These are phyloP conservation scores for Isoetes taiwanensis DNA, from an alignment of 75 land plant species.

Conservation along the genomic window DNA sequence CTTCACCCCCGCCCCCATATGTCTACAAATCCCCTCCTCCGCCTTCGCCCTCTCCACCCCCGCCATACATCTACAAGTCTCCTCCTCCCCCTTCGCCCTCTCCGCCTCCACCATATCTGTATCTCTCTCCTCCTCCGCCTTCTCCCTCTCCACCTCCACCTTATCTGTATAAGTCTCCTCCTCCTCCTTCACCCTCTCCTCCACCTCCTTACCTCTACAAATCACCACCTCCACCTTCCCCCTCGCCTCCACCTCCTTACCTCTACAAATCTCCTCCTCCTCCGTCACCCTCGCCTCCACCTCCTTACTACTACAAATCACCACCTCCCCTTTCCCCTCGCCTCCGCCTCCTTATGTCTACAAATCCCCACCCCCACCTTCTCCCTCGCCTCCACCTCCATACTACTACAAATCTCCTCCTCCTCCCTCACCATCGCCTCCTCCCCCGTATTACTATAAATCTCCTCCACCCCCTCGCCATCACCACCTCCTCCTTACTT, in stretches of 20 bases:
- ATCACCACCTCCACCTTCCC: too few species aligned
- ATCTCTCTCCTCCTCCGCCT: too few species aligned
- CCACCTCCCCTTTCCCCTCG: slow-evolving; percentile 7
- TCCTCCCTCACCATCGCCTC: too few species aligned
- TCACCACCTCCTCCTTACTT: neutral
- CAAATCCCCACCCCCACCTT: slow-evolving; percentile 1
- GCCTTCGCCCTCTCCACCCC: too few species aligned
- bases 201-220: neutral
- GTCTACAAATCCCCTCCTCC: too few species aligned
- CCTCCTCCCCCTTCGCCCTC: too few species aligned
- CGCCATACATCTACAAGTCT: too few species aligned
- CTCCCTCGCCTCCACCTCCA: neutral
- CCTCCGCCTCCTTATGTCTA: neutral
- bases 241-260: neutral
- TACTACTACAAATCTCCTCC: slow-evolving; percentile 7
- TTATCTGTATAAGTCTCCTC: neutral
- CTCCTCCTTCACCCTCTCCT: neutral
- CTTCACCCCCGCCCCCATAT: too few species aligned
- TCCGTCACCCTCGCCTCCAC: slow-evolving; percentile 1
- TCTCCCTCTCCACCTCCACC: neutral
- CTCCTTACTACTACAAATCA: slow-evolving; percentile 3
- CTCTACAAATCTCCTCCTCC: slow-evolving; percentile 1
- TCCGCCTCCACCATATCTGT: too few species aligned
- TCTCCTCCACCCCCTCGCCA: too few species aligned
- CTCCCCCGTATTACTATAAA: neutral